These are phyloP conservation scores for Daldinia decipiens DNA, from an alignment of 495 filamentous ascomycete species.

Conservation along the genomic window DNA sequence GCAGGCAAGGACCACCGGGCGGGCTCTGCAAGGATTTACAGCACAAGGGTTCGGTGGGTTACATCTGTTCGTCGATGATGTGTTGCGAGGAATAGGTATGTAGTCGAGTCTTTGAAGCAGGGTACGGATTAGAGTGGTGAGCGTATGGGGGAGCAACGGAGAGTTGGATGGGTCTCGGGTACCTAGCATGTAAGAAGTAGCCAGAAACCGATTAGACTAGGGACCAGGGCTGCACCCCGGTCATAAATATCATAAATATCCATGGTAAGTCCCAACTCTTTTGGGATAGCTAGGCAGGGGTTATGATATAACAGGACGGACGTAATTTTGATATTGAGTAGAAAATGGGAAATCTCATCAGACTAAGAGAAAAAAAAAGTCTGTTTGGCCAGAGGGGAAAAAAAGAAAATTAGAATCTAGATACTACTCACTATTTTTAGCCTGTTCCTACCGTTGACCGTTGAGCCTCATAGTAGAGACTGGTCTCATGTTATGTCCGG, in stretches of 20 bases:
- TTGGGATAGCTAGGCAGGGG: conserved; percentile 47
- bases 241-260: conserved; percentile 39
- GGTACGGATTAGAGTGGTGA: conserved; percentile 44
- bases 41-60: conserved; percentile 53
- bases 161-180: conserved; percentile 46
- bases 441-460: no score
- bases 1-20: conserved; percentile 51
- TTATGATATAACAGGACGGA: conserved; percentile 49
- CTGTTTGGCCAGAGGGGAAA: conserved; percentile 23
- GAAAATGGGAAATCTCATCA: conserved; percentile 5
- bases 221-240: conserved; percentile 47
- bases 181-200: conserved; percentile 46
- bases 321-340: conserved; percentile 47
- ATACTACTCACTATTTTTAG: conserved; percentile 41
- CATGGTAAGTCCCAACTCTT: conserved; percentile 45
- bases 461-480: conserved; percentile 35
- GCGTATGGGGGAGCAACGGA: conserved; percentile 47
- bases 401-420: background rate
- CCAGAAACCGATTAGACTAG: conserved; percentile 47
- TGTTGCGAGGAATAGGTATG: conserved; percentile 50
- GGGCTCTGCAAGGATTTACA: conserved; percentile 50
- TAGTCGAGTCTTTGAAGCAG: conserved; percentile 37
- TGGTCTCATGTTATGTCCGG: conserved; percentile 27
- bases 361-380: conserved; percentile 17
- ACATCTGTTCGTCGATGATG: conserved; percentile 60